Evolutionary conservation across 2,329 filamentous ascomycete species (phyloP).

Genomic region (Penicillium sp.): DNA sequence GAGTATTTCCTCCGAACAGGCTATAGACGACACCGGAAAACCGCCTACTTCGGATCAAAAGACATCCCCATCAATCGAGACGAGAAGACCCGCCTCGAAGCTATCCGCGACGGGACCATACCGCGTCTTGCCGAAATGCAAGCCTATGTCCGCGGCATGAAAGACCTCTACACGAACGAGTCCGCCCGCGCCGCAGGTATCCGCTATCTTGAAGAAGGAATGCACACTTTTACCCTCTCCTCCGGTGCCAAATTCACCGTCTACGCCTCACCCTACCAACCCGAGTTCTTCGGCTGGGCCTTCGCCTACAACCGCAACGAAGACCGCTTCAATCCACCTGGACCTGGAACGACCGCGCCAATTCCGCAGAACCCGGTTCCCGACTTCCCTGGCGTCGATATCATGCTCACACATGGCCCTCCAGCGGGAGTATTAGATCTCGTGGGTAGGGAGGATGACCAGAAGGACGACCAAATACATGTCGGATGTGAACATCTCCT

Average conservation of each 20-base stretch:
- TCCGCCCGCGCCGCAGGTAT: slow-evolving; percentile 53
- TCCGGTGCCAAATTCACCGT: slow-evolving; percentile 56
- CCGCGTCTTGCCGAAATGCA: slow-evolving; percentile 11
- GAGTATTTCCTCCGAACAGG: slow-evolving; percentile 48
- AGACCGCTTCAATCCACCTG: slow-evolving; percentile 57
- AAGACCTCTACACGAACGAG: slow-evolving; percentile 53
- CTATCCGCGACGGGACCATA: slow-evolving; percentile 1
- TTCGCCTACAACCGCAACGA: slow-evolving; percentile 57
- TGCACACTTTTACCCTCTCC: slow-evolving; percentile 48
- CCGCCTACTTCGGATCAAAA: slow-evolving; percentile 22
- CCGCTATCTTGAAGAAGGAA: slow-evolving; percentile 61
- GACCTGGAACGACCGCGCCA: slow-evolving; percentile 24
- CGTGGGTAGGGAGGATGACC: too few relatives aligned
- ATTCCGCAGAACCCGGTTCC: slow-evolving; percentile 46
- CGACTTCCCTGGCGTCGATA: slow-evolving; percentile 53
- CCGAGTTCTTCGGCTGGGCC: slow-evolving; percentile 61
- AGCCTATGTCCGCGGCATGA: slow-evolving; percentile 34
- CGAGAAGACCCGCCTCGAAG: slow-evolving; percentile 5
- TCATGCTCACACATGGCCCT: slow-evolving; percentile 67
- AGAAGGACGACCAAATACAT: slow-evolving; percentile 27
- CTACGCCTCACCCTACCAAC: slow-evolving; percentile 58
- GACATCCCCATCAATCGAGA: slow-evolving; percentile 26
- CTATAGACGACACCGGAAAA: slow-evolving; percentile 31
- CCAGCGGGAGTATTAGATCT: slow-evolving; percentile 57
- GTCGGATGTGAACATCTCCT: slow-evolving; percentile 63